A percentile compares a stretch with the other conserved stretches of the same genome.
phyloP scores from a whole-genome alignment of 2,329 filamentous ascomycete genomes.

The Microascus cirrosus region DNA sequence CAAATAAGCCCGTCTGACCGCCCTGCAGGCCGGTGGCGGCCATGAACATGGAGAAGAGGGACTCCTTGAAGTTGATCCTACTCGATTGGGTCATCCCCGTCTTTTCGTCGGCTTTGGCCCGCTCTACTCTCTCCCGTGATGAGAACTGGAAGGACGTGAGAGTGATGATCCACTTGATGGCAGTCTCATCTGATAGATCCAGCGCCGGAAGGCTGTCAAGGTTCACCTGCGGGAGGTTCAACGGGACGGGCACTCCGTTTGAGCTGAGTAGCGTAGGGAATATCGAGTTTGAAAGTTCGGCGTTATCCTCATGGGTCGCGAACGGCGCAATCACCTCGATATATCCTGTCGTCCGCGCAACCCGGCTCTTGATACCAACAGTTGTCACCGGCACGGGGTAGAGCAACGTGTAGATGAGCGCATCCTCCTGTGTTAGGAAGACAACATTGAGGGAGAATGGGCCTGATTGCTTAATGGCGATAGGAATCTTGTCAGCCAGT shows the following conservation, averaged over 20 bases:
- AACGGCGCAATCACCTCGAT: constrained; percentile 29
- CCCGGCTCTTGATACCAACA: constrained; percentile 21
- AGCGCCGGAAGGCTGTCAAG: constrained; percentile 32
- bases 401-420: constrained; percentile 16
- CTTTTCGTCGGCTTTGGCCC: constrained; percentile 13
- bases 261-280: constrained; percentile 20
- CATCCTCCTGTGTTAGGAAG: constrained; percentile 19
- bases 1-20: constrained; percentile 27
- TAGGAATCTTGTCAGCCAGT: constrained; percentile 23
- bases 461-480: constrained; percentile 23
- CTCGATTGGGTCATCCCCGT: constrained; percentile 15
- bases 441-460: constrained; percentile 29
- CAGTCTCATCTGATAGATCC: constrained; percentile 20
- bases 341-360: constrained; percentile 31
- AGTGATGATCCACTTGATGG: constrained; percentile 24
- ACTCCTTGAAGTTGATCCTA: constrained; percentile 17
- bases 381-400: constrained; percentile 28
- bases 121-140: constrained; percentile 23
- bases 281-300: constrained; percentile 16
- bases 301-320: not conserved
- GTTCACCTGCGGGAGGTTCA: constrained; percentile 29
- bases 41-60: constrained; percentile 33
- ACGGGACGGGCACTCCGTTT: constrained; percentile 17
- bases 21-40: constrained; percentile 31
- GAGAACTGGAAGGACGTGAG: constrained; percentile 29